phyloP scores from a whole-genome alignment of 257 asterid genomes.

The Prunella vulgaris region DNA sequence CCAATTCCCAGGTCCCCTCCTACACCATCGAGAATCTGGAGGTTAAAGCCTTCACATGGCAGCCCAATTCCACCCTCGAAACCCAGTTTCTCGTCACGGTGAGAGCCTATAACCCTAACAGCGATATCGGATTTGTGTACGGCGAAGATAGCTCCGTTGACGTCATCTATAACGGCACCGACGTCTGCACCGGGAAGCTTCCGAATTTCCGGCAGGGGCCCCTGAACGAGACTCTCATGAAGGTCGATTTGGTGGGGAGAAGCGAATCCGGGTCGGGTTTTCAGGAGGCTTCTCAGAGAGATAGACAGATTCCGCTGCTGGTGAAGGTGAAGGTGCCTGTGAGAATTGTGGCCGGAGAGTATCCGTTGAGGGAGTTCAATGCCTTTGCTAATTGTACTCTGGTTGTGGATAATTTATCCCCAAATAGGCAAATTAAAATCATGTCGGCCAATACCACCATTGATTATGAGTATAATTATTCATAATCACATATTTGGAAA shows the following conservation, averaged over 20 bases:
- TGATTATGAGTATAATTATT: constrained; percentile 7
- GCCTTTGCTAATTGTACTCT: constrained; percentile 38
- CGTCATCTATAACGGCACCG: constrained; percentile 23
- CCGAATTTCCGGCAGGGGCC: constrained; percentile 44
- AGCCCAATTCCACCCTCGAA: constrained; percentile 35
- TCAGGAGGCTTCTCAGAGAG: constrained; percentile 18
- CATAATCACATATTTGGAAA: too few species aligned
- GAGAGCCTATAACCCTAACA: constrained; percentile 40
- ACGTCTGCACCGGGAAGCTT: constrained; percentile 37
- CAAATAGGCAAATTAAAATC: constrained; percentile 33
- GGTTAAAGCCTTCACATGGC: constrained; percentile 30
- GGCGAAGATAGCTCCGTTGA: constrained; percentile 27
- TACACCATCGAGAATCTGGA: constrained; percentile 35
- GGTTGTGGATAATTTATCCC: constrained; percentile 41
- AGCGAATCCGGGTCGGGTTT: constrained; percentile 33
- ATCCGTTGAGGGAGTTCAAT: constrained; percentile 20
- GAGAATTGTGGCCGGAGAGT: constrained; percentile 6
- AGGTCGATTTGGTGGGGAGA: constrained; percentile 33
- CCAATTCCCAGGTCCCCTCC: constrained; percentile 36
- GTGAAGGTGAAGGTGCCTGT: constrained; percentile 42
- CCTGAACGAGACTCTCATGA: constrained; percentile 26
- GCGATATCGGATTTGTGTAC: constrained; percentile 27
- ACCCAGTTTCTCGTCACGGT: constrained; percentile 25
- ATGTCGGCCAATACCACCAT: constrained; percentile 26
- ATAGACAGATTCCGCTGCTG: constrained; percentile 39